Percentiles rank a stretch among this genome's conserved stretches.
Conservation (phyloP, 805 yeast species). For the Candida insectorum region DNA sequence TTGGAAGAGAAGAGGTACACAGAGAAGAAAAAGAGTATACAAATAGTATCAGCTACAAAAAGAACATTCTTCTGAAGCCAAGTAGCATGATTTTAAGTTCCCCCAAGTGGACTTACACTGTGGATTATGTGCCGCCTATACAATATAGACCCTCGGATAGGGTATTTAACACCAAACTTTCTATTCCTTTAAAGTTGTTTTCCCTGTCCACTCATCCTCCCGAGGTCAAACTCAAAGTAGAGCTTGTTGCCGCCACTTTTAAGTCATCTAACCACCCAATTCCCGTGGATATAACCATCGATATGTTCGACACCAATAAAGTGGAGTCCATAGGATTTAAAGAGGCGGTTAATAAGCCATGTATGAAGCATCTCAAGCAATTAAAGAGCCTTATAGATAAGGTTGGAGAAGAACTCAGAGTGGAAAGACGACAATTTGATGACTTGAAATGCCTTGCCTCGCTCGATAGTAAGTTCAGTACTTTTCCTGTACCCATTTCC, state of each 20-base stretch:
- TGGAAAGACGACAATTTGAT: slow-evolving; percentile 33
- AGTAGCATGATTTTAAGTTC: slow-evolving; percentile 27
- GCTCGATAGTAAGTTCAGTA: slow-evolving; percentile 32
- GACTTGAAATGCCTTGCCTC: slow-evolving; percentile 35
- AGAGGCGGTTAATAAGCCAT: slow-evolving; percentile 29
- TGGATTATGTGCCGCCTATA: slow-evolving; percentile 31
- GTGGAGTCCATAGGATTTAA: slow-evolving; percentile 29
- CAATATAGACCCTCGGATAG: slow-evolving; percentile 16
- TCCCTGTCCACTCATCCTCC: slow-evolving; percentile 29
- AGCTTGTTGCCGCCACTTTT: slow-evolving; percentile 34
- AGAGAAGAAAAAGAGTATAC: slow-evolving; percentile 23
- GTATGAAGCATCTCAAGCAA: slow-evolving; percentile 19
- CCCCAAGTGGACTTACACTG: slow-evolving; percentile 26
- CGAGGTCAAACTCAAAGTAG: slow-evolving; percentile 33
- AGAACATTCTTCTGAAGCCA: slow-evolving; percentile 31
- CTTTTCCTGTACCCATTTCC: slow-evolving; percentile 16
- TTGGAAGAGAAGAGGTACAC: slow-evolving; percentile 24
- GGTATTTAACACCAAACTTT: slow-evolving; percentile 11
- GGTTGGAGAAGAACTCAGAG: slow-evolving; percentile 32
- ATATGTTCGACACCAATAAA: slow-evolving; percentile 32
- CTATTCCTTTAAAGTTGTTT: slow-evolving; percentile 32
- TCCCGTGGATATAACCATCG: slow-evolving; percentile 40
- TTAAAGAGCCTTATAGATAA: slow-evolving; percentile 26
- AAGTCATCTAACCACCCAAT: slow-evolving; percentile 31
- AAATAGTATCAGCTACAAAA: slow-evolving; percentile 28